Evolutionary conservation across 1,284 basidiomycete species (phyloP).

Genomic region (Tilletia walkeri): DNA sequence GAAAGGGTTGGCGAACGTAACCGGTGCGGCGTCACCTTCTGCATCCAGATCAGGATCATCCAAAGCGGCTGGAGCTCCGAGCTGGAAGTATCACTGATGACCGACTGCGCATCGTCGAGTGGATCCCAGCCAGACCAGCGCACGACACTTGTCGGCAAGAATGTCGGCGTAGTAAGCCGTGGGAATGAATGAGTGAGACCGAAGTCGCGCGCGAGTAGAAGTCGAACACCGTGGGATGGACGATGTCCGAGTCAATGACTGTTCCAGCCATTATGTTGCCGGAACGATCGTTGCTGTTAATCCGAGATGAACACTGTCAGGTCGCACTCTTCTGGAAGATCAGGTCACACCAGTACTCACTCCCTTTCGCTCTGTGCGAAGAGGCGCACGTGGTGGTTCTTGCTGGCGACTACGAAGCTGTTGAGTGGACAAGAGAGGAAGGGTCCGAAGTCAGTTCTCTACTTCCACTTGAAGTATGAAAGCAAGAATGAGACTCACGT

Average conservation of each 20-base stretch:
- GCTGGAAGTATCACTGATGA: constrained; percentile 18
- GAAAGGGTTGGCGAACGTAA: no score
- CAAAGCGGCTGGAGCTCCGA: background rate
- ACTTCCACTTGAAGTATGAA: background rate
- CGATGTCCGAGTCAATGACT: constrained; percentile 56
- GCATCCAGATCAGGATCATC: no score
- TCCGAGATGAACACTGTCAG: no score
- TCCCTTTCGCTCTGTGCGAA: constrained; percentile 50
- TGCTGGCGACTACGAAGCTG: constrained; percentile 38
- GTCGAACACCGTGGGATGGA: constrained; percentile 59
- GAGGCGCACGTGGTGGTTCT: constrained; percentile 58
- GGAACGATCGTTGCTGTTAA: constrained; percentile 54
- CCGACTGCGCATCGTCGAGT: constrained; percentile 29
- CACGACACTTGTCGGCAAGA: constrained; percentile 50
- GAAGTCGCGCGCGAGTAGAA: constrained; percentile 57
- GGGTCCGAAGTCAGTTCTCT: background rate
- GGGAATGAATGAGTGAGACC: constrained; percentile 56
- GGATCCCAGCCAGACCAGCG: constrained; percentile 55
- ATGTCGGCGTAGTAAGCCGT: constrained; percentile 59
- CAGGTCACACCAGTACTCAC: background rate
- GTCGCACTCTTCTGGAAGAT: no score
- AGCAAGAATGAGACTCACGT: constrained; percentile 42
- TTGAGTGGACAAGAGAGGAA: background rate
- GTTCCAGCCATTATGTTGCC: constrained; percentile 59
- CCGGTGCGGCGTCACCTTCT: no score